Evolutionary conservation across 257 asterid species (phyloP).

Genomic region (Solanum lycopersicoides): DNA sequence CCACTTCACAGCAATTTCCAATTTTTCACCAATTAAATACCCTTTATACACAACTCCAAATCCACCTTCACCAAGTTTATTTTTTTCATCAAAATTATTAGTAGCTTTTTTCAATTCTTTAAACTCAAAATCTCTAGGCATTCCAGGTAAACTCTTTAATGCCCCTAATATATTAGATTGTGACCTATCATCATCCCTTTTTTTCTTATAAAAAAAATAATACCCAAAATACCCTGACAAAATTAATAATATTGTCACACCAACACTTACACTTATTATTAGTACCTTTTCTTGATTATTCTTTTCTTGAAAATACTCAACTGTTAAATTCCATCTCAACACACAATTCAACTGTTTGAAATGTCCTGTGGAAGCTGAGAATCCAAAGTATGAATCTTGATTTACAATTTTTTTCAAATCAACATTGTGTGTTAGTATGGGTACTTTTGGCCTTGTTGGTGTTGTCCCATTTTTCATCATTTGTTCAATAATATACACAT

Average conservation of each 20-base stretch:
- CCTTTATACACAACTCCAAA: conserved; percentile 78
- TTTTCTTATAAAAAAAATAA: conserved; percentile 13
- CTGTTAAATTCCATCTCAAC: conserved; percentile 70
- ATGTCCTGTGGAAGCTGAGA: conserved; percentile 69
- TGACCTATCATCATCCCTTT: conserved; percentile 8
- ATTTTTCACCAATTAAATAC: conserved; percentile 32
- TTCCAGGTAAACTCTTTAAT: conserved; percentile 61
- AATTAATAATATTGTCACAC: conserved; percentile 28
- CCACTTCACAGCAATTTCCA: conserved; percentile 78
- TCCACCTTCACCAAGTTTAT: conserved; percentile 85
- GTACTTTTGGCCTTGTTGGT: conserved; percentile 20
- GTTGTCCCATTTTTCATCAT: conserved; percentile 4
- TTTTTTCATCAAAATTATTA: conserved; percentile 43
- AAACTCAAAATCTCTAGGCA: conserved; percentile 58
- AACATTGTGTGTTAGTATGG: conserved; percentile 17
- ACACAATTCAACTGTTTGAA: conserved; percentile 46
- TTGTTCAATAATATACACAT: conserved; percentile 24
- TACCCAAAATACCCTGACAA: conserved; percentile 20
- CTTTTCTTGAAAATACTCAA: conserved; percentile 24
- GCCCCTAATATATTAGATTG: conserved; percentile 40
- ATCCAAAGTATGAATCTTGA: conserved; percentile 65
- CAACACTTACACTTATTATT: conserved; percentile 26
- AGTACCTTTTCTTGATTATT: neutral
- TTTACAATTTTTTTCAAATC: conserved; percentile 5
- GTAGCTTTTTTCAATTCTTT: conserved; percentile 71